Conservation (phyloP, 768 basidiomycete genomes). For the Boletellus emodensis region DNA sequence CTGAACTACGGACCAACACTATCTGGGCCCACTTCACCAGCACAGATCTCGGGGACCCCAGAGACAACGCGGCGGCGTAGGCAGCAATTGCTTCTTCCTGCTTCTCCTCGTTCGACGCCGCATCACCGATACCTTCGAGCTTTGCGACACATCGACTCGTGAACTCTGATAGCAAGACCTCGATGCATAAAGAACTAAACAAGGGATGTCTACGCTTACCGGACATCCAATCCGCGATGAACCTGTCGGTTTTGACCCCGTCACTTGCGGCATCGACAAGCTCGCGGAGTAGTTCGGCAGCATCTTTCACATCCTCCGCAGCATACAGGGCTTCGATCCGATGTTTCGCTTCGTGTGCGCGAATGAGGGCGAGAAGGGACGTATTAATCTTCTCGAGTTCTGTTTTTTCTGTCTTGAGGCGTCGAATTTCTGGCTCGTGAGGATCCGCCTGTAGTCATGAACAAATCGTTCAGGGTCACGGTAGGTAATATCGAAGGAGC, state of each 20-base stretch:
- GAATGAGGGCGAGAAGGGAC: not conserved
- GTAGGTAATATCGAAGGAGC: not conserved
- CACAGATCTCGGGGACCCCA: not conserved
- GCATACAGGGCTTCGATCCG: not conserved
- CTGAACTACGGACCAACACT: not conserved
- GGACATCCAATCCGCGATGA: not conserved
- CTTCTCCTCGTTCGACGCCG: not conserved
- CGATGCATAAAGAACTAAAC: not conserved
- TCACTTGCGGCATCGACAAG: not conserved
- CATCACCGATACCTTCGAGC: not conserved
- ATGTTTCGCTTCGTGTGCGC: not conserved
- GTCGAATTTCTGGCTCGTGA: not conserved
- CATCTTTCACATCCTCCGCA: not conserved
- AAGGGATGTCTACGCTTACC: not conserved
- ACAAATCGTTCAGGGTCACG: too few relatives aligned
- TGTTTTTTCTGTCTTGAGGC: not conserved
- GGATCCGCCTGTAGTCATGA: not conserved
- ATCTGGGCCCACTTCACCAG: not conserved
- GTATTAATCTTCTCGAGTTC: not conserved
- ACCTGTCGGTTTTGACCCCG: not conserved
- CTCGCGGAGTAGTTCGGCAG: not conserved
- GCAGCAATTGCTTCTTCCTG: not conserved
- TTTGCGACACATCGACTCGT: not conserved
- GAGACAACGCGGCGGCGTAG: slow-evolving; percentile 2
- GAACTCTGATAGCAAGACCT: not conserved